A percentile compares a stretch with the other conserved stretches of the same genome.
phyloP scores from a whole-genome alignment of 1,284 basidiomycete genomes.

The Melampsora occidentalis region DNA sequence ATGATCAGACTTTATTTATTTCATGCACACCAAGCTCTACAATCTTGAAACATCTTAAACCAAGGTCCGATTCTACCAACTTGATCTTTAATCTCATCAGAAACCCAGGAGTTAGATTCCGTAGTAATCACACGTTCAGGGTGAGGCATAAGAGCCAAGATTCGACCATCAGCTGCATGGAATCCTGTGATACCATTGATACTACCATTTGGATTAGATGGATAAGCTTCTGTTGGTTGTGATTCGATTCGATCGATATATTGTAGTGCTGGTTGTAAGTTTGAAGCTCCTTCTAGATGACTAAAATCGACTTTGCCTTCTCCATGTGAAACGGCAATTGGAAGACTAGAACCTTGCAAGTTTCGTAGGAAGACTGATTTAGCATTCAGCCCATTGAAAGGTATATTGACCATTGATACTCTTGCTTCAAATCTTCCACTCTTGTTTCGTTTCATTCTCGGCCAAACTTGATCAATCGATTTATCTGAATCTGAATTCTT shows the following conservation, averaged over 20 bases:
- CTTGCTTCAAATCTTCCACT: conserved; percentile 89
- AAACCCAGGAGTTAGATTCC: conserved; percentile 84
- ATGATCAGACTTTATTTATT: neutral
- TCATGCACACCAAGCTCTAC: conserved; percentile 36
- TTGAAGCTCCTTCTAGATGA: conserved; percentile 51
- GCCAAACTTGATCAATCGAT: conserved; percentile 63
- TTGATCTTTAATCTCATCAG: conserved; percentile 60
- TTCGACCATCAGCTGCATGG: conserved; percentile 76
- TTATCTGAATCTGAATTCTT: conserved; percentile 62
- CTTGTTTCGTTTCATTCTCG: conserved; percentile 82
- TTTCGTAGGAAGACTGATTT: conserved; percentile 78
- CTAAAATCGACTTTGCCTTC: conserved; percentile 81
- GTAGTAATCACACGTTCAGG: conserved; percentile 74
- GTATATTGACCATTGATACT: conserved; percentile 73
- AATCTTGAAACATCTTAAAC: conserved; percentile 42
- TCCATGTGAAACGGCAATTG: conserved; percentile 92
- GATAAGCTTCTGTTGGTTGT: conserved; percentile 70
- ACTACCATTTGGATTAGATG: conserved; percentile 93
- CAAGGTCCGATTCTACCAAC: conserved; percentile 60
- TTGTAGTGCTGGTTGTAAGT: conserved; percentile 64
- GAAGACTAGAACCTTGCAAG: conserved; percentile 81
- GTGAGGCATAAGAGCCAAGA: conserved; percentile 94
- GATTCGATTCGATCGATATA: conserved; percentile 70
- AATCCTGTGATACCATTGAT: conserved; percentile 82
- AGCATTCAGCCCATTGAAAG: conserved; percentile 48